A percentile compares a stretch with the other conserved stretches of the same genome.
These are phyloP conservation scores for Rhodamnia argentea DNA, from an alignment of 345 rosid genomes.

Conservation along the genomic window DNA sequence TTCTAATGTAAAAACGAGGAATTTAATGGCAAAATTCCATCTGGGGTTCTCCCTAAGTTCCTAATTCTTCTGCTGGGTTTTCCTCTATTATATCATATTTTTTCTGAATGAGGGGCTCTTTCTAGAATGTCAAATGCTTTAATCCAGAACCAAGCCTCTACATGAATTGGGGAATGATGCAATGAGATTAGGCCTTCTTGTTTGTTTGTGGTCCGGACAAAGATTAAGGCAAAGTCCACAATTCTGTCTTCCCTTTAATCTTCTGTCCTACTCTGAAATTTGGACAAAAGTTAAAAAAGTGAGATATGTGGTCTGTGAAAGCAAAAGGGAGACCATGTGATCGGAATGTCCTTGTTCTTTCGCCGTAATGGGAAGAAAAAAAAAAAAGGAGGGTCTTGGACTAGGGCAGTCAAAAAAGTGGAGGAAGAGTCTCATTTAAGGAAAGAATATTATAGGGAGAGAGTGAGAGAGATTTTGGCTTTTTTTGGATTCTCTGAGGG, in stretches of 20 bases:
- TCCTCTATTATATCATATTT: neutral
- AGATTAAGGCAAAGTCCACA: neutral
- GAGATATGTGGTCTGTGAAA: neutral
- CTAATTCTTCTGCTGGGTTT: neutral
- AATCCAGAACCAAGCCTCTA: neutral
- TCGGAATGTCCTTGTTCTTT: neutral
- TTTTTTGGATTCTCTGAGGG: neutral
- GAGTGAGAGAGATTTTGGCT: neutral
- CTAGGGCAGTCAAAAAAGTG: neutral
- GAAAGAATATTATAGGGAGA: neutral
- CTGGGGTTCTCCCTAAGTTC: neutral
- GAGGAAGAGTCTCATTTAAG: neutral
- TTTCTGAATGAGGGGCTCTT: neutral
- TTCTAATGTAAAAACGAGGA: neutral
- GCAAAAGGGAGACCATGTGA: neutral
- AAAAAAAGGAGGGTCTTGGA: neutral
- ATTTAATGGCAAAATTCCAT: neutral
- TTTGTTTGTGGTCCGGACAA: neutral
- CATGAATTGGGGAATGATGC: neutral
- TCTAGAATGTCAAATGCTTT: neutral
- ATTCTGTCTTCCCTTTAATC: neutral
- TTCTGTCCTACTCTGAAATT: neutral
- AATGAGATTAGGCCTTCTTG: neutral
- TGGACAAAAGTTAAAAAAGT: neutral
- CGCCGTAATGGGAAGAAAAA: neutral